A percentile compares a stretch with the other conserved stretches of the same genome.
phyloP scores from a whole-genome alignment of 805 yeast genomes.

The Wickerhamiella alocasiicola region DNA sequence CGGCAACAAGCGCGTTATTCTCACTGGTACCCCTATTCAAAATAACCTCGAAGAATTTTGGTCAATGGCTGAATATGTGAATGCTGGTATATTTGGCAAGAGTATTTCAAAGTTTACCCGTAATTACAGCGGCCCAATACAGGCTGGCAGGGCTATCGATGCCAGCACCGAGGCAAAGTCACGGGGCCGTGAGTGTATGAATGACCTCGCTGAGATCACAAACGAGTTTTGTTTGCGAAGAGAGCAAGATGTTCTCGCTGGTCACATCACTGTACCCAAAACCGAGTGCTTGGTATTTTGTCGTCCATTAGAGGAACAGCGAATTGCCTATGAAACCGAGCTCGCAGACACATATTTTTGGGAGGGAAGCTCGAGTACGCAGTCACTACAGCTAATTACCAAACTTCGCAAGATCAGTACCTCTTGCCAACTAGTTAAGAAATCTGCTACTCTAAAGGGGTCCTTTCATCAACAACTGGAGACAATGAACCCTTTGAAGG shows the following conservation, averaged over 20 bases:
- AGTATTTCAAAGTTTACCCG: slow-evolving; percentile 35
- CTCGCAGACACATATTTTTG: slow-evolving; percentile 25
- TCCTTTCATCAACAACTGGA: slow-evolving; percentile 1
- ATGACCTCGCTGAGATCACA: slow-evolving; percentile 53
- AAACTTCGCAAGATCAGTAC: slow-evolving; percentile 71
- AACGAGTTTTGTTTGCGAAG: slow-evolving; percentile 51
- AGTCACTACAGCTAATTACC: slow-evolving; percentile 46
- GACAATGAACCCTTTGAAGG: neutral
- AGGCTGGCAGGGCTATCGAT: slow-evolving; percentile 55
- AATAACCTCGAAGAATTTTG: slow-evolving; percentile 78
- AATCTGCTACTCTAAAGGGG: slow-evolving; percentile 15
- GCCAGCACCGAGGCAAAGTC: slow-evolving; percentile 36
- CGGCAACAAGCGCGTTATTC: slow-evolving; percentile 44
- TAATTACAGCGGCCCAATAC: slow-evolving; percentile 56
- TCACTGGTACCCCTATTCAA: slow-evolving; percentile 90
- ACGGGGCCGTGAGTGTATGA: slow-evolving; percentile 49
- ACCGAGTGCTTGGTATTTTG: slow-evolving; percentile 69
- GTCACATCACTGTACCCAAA: slow-evolving; percentile 53
- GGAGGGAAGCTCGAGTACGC: slow-evolving; percentile 24
- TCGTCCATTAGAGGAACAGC: slow-evolving; percentile 57
- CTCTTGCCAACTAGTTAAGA: slow-evolving; percentile 51
- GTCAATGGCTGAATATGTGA: slow-evolving; percentile 67
- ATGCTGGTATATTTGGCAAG: slow-evolving; percentile 66
- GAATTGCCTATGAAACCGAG: slow-evolving; percentile 42
- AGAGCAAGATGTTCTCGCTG: slow-evolving; percentile 47